These are phyloP conservation scores for Leccinum subrobustum DNA, from an alignment of 1,284 basidiomycete species.

Conservation along the genomic window DNA sequence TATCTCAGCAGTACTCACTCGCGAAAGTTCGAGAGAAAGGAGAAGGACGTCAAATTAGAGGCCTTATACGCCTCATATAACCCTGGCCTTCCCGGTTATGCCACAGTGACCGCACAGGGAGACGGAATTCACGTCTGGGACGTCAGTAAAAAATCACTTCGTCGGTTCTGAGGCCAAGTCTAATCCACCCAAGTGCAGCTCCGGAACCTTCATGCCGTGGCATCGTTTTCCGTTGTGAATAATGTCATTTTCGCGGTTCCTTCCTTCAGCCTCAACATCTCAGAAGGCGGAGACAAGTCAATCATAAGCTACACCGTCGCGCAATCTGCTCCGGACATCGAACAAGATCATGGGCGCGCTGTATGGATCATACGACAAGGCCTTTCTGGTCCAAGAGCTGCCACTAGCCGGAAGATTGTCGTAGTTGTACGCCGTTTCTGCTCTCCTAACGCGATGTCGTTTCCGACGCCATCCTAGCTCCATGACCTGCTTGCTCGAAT, in stretches of 20 bases:
- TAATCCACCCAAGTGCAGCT: constrained; percentile 43
- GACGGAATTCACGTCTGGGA: constrained; percentile 74
- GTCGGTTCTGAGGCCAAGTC: constrained; percentile 3
- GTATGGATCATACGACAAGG: constrained; percentile 65
- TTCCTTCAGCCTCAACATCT: constrained; percentile 44
- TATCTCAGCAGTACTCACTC: constrained; percentile 43
- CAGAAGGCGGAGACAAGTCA: constrained; percentile 35
- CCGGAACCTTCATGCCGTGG: constrained; percentile 60
- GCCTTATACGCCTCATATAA: constrained; percentile 43
- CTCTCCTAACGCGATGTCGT: constrained; percentile 9
- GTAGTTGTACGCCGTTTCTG: constrained; percentile 41
- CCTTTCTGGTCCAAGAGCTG: constrained; percentile 39
- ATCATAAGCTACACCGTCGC: constrained; percentile 59
- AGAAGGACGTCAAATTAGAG: not conserved
- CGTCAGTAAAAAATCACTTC: constrained; percentile 42
- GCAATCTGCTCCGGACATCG: constrained; percentile 43
- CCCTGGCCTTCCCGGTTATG: constrained; percentile 50
- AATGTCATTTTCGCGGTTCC: constrained; percentile 60
- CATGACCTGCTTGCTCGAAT: constrained; percentile 44
- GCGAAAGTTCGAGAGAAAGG: constrained; percentile 15
- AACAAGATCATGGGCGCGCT: constrained; percentile 44
- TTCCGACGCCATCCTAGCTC: constrained; percentile 38
- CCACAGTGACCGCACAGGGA: constrained; percentile 62
- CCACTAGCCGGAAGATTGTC: constrained; percentile 41
- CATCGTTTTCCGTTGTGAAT: constrained; percentile 67